These are phyloP conservation scores for Leishmania turanica DNA, from an alignment of 208 protist genomes.

Conservation along the genomic window DNA sequence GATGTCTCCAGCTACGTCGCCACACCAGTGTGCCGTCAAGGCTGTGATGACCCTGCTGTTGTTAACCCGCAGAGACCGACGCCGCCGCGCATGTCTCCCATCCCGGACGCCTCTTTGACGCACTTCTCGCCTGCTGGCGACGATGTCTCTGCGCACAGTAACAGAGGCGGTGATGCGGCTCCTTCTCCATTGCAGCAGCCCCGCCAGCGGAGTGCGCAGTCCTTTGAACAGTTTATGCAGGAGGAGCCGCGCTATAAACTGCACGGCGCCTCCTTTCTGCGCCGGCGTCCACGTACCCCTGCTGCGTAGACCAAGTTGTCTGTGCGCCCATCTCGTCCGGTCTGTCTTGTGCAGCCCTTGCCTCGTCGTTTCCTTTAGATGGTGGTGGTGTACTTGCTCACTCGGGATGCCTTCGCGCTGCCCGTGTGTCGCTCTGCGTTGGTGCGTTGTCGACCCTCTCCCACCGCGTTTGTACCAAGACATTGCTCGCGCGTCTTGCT, in stretches of 20 bases:
- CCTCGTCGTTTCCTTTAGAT: not conserved
- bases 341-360: not conserved
- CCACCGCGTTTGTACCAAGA: not conserved
- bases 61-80: not conserved
- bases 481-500: not conserved
- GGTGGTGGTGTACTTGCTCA: not conserved
- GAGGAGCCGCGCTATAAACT: slow-evolving; percentile 64
- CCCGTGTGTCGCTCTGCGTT: not conserved
- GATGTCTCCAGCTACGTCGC: slow-evolving; percentile 1
- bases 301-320: not conserved
- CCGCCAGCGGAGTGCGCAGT: slow-evolving; percentile 12
- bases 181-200: not conserved
- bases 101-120: not conserved
- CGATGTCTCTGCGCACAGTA: not conserved
- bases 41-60: not conserved
- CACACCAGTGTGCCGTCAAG: not conserved
- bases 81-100: slow-evolving; percentile 1
- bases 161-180: not conserved
- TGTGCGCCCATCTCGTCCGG: not conserved
- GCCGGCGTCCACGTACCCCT: slow-evolving; percentile 3
- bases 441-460: not conserved
- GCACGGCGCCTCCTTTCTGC: slow-evolving; percentile 28
- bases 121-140: not conserved
- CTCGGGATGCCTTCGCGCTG: not conserved
- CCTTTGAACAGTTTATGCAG: slow-evolving; percentile 81